Conservation (phyloP, 352 stramenopile species). For the Pilasporangium apinafurcum region DNA sequence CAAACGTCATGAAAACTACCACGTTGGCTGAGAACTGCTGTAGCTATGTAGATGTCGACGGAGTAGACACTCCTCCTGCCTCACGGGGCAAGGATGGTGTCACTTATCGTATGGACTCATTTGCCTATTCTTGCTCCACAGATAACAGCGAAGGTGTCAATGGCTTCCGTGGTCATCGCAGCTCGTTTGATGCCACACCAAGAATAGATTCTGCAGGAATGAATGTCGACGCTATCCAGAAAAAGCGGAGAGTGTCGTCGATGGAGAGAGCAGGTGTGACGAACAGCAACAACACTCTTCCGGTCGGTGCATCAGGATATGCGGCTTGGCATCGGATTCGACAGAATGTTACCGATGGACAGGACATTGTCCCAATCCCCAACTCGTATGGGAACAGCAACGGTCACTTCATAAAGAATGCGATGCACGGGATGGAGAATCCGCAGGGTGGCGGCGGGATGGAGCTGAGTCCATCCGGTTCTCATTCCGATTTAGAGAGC, state of each 20-base stretch:
- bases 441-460: slow-evolving; percentile 19
- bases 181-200: too few species aligned
- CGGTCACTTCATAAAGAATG: background rate
- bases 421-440: slow-evolving; percentile 18
- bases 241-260: background rate
- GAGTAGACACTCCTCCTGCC: slow-evolving; percentile 8
- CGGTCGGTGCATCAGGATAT: slow-evolving; percentile 20
- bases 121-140: slow-evolving; percentile 65
- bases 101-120: slow-evolving; percentile 17
- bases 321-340: slow-evolving; percentile 41
- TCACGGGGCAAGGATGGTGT: slow-evolving; percentile 2
- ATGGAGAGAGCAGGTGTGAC: background rate
- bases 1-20: slow-evolving; percentile 39
- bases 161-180: slow-evolving; percentile 3
- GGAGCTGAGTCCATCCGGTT: slow-evolving; percentile 19
- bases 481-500: slow-evolving; percentile 18
- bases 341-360: slow-evolving; percentile 13
- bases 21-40: slow-evolving; percentile 55
- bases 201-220: slow-evolving; percentile 1
- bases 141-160: slow-evolving; percentile 54
- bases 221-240: slow-evolving; percentile 1
- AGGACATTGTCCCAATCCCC: slow-evolving; percentile 35
- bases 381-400: background rate
- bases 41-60: slow-evolving; percentile 29
- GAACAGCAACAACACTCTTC: background rate